Evolutionary conservation across 768 basidiomycete genomes (phyloP), one percentile per base, ranked within the genome.

Genomic region (Termitomyces sp.): DNA sequence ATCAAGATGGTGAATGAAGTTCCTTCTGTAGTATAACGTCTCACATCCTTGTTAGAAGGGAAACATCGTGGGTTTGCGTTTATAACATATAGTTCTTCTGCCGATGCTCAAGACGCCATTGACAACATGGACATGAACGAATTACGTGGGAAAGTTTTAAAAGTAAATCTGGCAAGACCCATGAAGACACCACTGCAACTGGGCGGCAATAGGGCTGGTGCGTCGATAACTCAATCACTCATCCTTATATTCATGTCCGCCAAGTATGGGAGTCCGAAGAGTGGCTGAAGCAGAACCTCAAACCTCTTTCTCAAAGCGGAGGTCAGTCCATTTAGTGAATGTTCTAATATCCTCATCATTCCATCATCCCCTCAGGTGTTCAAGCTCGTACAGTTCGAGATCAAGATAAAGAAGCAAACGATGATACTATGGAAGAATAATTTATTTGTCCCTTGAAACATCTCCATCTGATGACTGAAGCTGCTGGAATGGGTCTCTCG

Each of bases 101-200:
- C 82, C 24, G 93, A 96, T 72, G 95, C 96, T 5, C 89, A 92
- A 68, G 95, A 98, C 70, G 96, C 96, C 31, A 96, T 98, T 61
- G 96, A 98, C 78, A 98, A 98, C 75, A 98, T 95, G 92, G 95
- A 98, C 73, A 76, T 95, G 73, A 97, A 96, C 68, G 95, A 95
- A 69, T 78, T 91, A 59, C 81, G 77, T 52, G 93, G 87, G 52
- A 83, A 82, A 59, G 87, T 89, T 54, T 73, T 91, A 61, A 91
- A 88, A 75, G 93, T 88, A 51, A 96, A 91, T 69, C 72, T 95
- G 42, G 95, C 95, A 9, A 82, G 89, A 47, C 92, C 93, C 6
- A 84, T 86, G 78, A 94, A 90, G 69, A 82, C 81, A 1, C 79
- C 85, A 36, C 71, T 85, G 47, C 85, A 88, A 65, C 78, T 77